These are phyloP conservation scores for Lodderomyces metapsilosis DNA, from an alignment of 1,139 yeast genomes.

Conservation along the genomic window DNA sequence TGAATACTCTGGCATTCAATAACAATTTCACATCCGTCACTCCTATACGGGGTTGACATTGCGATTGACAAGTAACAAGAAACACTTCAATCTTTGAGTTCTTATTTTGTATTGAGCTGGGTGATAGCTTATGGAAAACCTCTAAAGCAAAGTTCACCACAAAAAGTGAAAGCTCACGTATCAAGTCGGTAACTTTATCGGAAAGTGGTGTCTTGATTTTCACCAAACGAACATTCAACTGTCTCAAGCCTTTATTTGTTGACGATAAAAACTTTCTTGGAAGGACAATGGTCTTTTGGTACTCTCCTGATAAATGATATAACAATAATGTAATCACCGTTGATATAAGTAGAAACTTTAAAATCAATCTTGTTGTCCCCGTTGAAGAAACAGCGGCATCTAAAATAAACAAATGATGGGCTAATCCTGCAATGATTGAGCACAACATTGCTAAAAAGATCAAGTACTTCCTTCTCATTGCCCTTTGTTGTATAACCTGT, in stretches of 20 bases:
- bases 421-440: conserved; percentile 40
- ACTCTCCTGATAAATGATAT: conserved; percentile 87
- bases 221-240: conserved; percentile 74
- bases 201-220: conserved; percentile 60
- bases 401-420: conserved; percentile 39
- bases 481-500: conserved; percentile 73
- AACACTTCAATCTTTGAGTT: conserved; percentile 41
- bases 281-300: conserved; percentile 75
- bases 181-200: conserved; percentile 50
- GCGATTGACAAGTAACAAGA: conserved; percentile 44
- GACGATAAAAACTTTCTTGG: conserved; percentile 77
- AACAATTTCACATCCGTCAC: conserved; percentile 64
- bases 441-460: conserved; percentile 60
- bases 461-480: conserved; percentile 70
- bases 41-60: conserved; percentile 47
- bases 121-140: conserved; percentile 36
- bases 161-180: conserved; percentile 39
- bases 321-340: conserved; percentile 68
- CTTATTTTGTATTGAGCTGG: conserved; percentile 30
- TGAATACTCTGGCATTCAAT: conserved; percentile 76
- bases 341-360: conserved; percentile 66
- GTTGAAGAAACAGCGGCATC: conserved; percentile 20
- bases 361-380: conserved; percentile 42
- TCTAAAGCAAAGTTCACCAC: conserved; percentile 26
- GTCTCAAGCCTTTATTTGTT: conserved; percentile 85